phyloP scores from a whole-genome alignment of 2,329 filamentous ascomycete genomes.

The Fusarium solani-melongenae region DNA sequence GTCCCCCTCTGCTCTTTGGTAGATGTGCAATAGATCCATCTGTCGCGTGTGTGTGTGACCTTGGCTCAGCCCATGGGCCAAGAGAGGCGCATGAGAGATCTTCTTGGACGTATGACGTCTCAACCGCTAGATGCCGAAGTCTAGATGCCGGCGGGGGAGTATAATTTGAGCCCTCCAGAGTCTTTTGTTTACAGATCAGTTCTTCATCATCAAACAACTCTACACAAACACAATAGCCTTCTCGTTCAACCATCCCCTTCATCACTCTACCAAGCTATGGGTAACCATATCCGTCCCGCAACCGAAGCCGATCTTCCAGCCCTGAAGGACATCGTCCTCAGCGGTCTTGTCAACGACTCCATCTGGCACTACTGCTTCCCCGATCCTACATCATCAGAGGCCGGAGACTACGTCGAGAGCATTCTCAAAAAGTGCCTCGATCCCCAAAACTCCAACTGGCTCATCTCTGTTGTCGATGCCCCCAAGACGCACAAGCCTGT shows the following conservation, averaged over 20 bases:
- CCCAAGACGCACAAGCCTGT: conserved; percentile 32
- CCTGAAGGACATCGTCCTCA: conserved; percentile 32
- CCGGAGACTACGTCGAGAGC: conserved; percentile 19
- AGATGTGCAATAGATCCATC: conserved; percentile 2
- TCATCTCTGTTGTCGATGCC: conserved; percentile 24
- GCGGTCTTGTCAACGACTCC: conserved; percentile 21
- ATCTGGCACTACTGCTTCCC: conserved; percentile 34
- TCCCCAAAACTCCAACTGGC: conserved; percentile 23
- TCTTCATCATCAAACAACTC: background rate
- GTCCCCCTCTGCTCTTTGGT: background rate
- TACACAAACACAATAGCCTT: background rate
- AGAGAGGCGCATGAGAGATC: background rate
- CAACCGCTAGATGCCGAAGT: background rate
- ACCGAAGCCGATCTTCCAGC: conserved; percentile 27
- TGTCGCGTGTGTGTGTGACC: background rate
- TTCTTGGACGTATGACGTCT: background rate
- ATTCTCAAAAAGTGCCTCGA: conserved; percentile 21
- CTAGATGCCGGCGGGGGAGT: background rate
- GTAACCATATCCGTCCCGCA: conserved; percentile 27
- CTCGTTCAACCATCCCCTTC: background rate
- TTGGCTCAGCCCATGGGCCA: conserved; percentile 7
- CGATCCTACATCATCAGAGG: background rate
- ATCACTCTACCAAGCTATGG: conserved; percentile 9
- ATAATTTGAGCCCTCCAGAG: background rate
- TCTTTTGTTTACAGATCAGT: background rate